Evolutionary conservation across 345 rosid species (phyloP), one percentile per base, ranked within the genome.

Genomic region (Populus simonii): DNA sequence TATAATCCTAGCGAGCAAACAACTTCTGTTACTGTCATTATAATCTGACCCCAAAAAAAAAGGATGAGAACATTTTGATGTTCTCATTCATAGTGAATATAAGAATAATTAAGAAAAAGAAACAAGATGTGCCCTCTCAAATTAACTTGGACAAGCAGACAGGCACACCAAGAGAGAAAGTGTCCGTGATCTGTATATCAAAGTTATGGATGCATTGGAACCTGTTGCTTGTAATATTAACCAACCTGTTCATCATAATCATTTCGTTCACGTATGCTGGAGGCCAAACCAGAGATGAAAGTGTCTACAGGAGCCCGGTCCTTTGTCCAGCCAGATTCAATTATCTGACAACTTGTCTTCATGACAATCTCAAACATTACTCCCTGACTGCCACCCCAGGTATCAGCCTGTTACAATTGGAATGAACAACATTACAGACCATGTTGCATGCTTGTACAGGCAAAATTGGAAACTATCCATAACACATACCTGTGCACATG

Each of bases 241-340:
- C 82, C 62, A 23, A 95, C 99, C 99, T 92, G 97, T 74, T 94
- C 98, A 76, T 90, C 94, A 61, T 86, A 90, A 84, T 95, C 99
- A 78, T 90, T 92, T 85, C 95, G 88, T 83, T 96, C 99, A 49
- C 98, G 96, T 51, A 96, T 87, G 71, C 93, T 91, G 83, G 94
- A 82, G 45, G 95, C 96, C 84, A 96, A 83, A 63, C 97, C 98
- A 90, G 87, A 87, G 80, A 96, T 89, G 87, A 92, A 96, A 75
- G 97, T 94, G 85, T 96, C 98, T 78, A 96, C 91, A 67, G 99
- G 97, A 77, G 97, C 91, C 29, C 98, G 94, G 84, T 96, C 98
- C 84, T 88, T 96, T 84, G 84, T 73, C 99, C 98, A 96, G 65
- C 94, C 93, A 89, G 92, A 89, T 85, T 94, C 95, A 82, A 94